Evolutionary conservation across 305 asterid genomes (phyloP).

Genomic region (Plantago coronopus): DNA sequence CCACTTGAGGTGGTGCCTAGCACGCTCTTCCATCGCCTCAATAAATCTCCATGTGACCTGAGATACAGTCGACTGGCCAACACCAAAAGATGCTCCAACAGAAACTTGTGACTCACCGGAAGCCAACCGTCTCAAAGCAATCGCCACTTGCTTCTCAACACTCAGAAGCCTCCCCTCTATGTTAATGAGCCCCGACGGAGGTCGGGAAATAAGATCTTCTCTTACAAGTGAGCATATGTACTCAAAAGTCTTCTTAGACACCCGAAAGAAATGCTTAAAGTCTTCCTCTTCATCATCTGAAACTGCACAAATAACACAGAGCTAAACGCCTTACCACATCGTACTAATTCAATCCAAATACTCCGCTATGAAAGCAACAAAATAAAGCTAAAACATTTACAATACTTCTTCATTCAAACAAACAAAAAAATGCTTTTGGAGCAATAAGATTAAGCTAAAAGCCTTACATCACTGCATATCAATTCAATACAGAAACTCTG

Average conservation of each 20-base stretch:
- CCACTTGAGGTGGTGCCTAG: constrained; percentile 87
- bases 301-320: constrained; percentile 34
- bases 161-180: constrained; percentile 95
- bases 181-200: constrained; percentile 98
- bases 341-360: constrained; percentile 5
- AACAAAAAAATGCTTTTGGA: too few relatives aligned
- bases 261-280: constrained; percentile 78
- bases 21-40: constrained; percentile 92
- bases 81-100: constrained; percentile 96
- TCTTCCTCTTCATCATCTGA: constrained; percentile 68
- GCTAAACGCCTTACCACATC: not conserved
- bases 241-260: constrained; percentile 72
- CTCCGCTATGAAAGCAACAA: too few relatives aligned
- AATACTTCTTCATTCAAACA: too few relatives aligned
- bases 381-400: too few relatives aligned
- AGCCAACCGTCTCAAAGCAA: constrained; percentile 82
- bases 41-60: constrained; percentile 97
- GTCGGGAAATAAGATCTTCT: constrained; percentile 89
- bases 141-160: constrained; percentile 97
- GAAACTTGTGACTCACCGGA: constrained; percentile 98
- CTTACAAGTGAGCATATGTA: constrained; percentile 90
- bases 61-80: constrained; percentile 95
- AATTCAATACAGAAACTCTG: too few relatives aligned
- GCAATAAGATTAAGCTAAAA: too few relatives aligned
- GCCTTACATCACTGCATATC: too few relatives aligned